Conservation (phyloP, 768 basidiomycete species). For the Tylopilus sp. region DNA sequence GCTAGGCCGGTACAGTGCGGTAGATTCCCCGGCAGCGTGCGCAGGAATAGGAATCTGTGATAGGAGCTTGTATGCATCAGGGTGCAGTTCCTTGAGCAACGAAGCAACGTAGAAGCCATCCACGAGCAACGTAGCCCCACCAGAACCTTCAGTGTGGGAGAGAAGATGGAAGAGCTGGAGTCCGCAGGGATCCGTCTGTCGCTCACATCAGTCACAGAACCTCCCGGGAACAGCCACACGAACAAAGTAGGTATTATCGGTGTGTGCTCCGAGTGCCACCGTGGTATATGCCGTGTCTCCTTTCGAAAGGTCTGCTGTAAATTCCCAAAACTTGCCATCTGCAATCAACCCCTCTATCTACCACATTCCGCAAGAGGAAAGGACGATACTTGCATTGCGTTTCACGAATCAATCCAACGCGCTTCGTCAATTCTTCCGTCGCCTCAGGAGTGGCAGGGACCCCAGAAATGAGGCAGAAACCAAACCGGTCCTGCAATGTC, state of each 20-base stretch:
- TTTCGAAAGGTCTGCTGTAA: constrained; percentile 85
- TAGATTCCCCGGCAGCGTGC: constrained; percentile 83
- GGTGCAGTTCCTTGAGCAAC: constrained; percentile 68
- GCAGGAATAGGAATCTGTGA: constrained; percentile 67
- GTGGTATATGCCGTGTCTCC: constrained; percentile 96
- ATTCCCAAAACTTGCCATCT: constrained; percentile 98
- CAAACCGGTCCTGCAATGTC: constrained; percentile 68
- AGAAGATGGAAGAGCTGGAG: constrained; percentile 94
- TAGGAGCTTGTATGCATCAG: constrained; percentile 66
- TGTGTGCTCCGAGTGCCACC: constrained; percentile 82
- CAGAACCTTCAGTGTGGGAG: constrained; percentile 73
- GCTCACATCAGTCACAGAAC: constrained; percentile 11
- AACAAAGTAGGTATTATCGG: constrained; percentile 60
- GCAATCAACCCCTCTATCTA: constrained; percentile 35
- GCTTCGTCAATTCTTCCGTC: constrained; percentile 71
- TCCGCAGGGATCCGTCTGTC: constrained; percentile 89
- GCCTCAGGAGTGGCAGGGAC: constrained; percentile 80
- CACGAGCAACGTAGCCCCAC: constrained; percentile 88
- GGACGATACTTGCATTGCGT: constrained; percentile 54
- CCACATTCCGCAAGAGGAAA: constrained; percentile 1
- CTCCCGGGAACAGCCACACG: constrained; percentile 7
- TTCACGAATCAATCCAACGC: constrained; percentile 86
- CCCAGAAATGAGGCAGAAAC: constrained; percentile 83
- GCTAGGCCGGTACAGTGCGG: constrained; percentile 51
- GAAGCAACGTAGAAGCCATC: constrained; percentile 94